These are phyloP conservation scores for Lentinula guzmanii DNA, from an alignment of 768 basidiomycete species.

Conservation along the genomic window DNA sequence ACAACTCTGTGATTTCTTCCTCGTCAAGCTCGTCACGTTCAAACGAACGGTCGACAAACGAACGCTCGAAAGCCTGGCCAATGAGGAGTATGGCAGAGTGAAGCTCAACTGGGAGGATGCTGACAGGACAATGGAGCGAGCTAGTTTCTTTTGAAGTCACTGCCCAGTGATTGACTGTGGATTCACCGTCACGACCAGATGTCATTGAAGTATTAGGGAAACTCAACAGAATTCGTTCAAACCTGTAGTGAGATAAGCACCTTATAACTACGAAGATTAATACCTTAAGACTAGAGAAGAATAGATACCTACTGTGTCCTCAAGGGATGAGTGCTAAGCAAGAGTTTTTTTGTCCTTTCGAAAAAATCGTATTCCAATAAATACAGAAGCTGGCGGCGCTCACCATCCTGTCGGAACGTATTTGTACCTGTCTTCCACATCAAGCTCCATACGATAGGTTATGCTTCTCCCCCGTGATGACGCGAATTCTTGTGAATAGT, in stretches of 20 bases:
- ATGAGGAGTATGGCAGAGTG: slow-evolving; percentile 25
- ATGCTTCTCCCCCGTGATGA: background rate
- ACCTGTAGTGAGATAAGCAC: no score
- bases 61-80: slow-evolving; percentile 13
- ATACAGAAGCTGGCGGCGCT: background rate
- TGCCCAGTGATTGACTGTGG: no score
- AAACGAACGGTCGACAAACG: background rate
- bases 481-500: background rate
- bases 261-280: no score
- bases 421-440: background rate
- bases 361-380: background rate
- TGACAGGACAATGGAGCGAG: slow-evolving; percentile 8
- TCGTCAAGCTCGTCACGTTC: slow-evolving; percentile 4
- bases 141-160: background rate
- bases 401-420: background rate
- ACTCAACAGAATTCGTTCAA: no score
- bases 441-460: no score
- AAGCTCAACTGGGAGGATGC: slow-evolving; percentile 24
- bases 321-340: background rate
- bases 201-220: background rate
- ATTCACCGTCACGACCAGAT: background rate
- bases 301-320: background rate
- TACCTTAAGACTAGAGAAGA: no score
- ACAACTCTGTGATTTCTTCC: background rate
- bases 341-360: background rate